A percentile compares a stretch with the other conserved stretches of the same genome.
Conservation (phyloP, 495 filamentous ascomycete species). For the Aspergillus conjunctus region DNA sequence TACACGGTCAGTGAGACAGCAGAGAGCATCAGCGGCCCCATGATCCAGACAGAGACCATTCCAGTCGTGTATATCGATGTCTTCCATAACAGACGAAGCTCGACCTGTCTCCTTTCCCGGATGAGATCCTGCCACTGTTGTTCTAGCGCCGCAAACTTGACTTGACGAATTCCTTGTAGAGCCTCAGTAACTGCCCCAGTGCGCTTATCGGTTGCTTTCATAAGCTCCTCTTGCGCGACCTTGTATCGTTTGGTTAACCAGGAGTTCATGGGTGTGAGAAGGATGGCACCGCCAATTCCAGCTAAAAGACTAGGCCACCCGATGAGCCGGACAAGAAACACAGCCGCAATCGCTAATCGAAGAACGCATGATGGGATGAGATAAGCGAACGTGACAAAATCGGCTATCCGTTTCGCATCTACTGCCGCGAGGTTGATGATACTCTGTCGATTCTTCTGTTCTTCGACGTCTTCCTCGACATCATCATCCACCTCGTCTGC, state of each 20-base stretch:
- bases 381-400: conserved; percentile 67
- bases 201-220: conserved; percentile 79
- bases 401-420: conserved; percentile 71
- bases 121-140: conserved; percentile 78
- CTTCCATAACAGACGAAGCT: conserved; percentile 67
- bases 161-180: conserved; percentile 80
- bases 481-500: conserved; percentile 16
- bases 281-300: conserved; percentile 63
- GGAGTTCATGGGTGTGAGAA: conserved; percentile 70
- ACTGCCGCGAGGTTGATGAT: conserved; percentile 80
- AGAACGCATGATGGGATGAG: conserved; percentile 58
- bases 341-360: conserved; percentile 64
- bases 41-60: conserved; percentile 68
- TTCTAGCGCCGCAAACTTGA: conserved; percentile 88
- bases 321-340: conserved; percentile 67
- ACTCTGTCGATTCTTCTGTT: conserved; percentile 67
- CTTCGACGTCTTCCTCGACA: conserved; percentile 41
- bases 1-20: conserved; percentile 72
- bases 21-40: conserved; percentile 71
- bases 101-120: conserved; percentile 60
- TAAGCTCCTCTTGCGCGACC: conserved; percentile 66
- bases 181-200: conserved; percentile 79
- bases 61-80: conserved; percentile 61
- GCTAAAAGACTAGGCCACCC: conserved; percentile 71
- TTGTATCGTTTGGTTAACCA: conserved; percentile 68